Conservation (phyloP, 768 basidiomycete genomes). For the Leccinum longicurvipes region DNA sequence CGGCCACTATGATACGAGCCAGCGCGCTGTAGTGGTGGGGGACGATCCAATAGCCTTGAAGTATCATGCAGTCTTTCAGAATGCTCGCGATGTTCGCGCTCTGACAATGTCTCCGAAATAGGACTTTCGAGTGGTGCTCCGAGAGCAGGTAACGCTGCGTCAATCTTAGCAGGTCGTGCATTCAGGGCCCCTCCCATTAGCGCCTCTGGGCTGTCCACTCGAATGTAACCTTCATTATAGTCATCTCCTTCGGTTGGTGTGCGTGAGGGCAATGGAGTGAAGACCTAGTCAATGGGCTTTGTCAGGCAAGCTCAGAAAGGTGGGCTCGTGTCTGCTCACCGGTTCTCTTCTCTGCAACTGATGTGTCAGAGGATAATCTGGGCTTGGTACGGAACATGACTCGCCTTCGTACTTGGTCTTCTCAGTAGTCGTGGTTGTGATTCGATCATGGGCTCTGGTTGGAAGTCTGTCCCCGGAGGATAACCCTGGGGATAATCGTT, state of each 20-base stretch:
- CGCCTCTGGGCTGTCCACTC: conserved; percentile 30
- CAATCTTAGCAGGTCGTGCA: conserved; percentile 28
- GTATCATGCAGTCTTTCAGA: conserved; percentile 15
- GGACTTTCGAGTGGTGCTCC: conserved; percentile 16
- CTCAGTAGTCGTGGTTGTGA: conserved; percentile 26
- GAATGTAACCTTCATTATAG: conserved; percentile 30
- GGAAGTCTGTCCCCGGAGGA: conserved; percentile 25
- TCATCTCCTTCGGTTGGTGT: conserved; percentile 32
- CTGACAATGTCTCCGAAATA: conserved; percentile 21
- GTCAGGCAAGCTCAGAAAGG: conserved; percentile 8
- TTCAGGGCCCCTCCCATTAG: conserved; percentile 33
- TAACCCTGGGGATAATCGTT: conserved; percentile 29
- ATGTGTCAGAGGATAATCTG: conserved; percentile 11
- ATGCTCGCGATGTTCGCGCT: conserved; percentile 23
- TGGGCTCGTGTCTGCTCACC: conserved; percentile 16
- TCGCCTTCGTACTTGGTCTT: conserved; percentile 27
- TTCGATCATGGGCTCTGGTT: conserved; percentile 16
- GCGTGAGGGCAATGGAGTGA: conserved; percentile 33
- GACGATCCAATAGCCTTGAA: conserved; percentile 24
- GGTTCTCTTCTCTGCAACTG: conserved; percentile 30
- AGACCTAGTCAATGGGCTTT: conserved; percentile 19
- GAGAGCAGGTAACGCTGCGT: conserved; percentile 21
- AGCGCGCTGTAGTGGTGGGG: conserved; percentile 14
- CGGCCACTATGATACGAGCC: conserved; percentile 23
- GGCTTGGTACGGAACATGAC: conserved; percentile 5